A percentile compares a stretch with the other conserved stretches of the same genome.
These are phyloP conservation scores for Candida tunisiensis DNA, from an alignment of 1,139 yeast species.

Conservation along the genomic window DNA sequence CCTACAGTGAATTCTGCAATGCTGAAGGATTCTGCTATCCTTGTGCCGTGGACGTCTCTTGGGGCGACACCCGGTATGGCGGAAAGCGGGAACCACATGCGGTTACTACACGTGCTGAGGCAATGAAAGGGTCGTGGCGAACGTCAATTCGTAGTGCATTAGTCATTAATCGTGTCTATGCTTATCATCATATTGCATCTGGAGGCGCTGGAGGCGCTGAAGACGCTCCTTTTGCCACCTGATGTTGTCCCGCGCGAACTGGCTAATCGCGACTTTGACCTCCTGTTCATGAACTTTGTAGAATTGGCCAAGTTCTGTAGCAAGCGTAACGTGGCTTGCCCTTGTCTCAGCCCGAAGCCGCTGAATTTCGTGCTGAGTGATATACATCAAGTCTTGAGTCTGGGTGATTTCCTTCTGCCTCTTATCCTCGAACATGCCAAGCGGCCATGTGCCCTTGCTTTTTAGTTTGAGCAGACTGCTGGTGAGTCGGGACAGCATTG, in stretches of 20 bases:
- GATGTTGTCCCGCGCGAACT: constrained; percentile 13
- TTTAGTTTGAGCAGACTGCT: constrained; percentile 12
- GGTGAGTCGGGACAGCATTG: constrained; percentile 8
- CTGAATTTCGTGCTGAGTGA: constrained; percentile 13
- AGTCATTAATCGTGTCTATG: no score
- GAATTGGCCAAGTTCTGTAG: constrained; percentile 23
- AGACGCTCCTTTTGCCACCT: constrained; percentile 15
- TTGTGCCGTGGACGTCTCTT: no score
- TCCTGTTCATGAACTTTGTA: constrained; percentile 18
- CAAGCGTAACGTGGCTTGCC: constrained; percentile 19
- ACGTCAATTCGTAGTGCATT: no score
- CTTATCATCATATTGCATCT: no score
- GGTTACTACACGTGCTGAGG: no score
- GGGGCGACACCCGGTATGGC: no score
- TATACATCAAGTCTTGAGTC: constrained; percentile 14
- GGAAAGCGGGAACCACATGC: no score
- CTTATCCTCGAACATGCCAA: constrained; percentile 20
- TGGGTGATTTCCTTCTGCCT: constrained; percentile 17
- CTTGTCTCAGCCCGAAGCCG: constrained; percentile 16
- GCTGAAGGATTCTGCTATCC: background rate
- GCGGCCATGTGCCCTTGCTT: constrained; percentile 16
- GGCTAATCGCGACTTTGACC: constrained; percentile 13
- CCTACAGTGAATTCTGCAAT: background rate
- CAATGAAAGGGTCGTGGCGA: no score
- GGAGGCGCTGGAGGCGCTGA: constrained; percentile 8